phyloP scores from a whole-genome alignment of 441 rosid genomes.

The Dalechampia spathulata region DNA sequence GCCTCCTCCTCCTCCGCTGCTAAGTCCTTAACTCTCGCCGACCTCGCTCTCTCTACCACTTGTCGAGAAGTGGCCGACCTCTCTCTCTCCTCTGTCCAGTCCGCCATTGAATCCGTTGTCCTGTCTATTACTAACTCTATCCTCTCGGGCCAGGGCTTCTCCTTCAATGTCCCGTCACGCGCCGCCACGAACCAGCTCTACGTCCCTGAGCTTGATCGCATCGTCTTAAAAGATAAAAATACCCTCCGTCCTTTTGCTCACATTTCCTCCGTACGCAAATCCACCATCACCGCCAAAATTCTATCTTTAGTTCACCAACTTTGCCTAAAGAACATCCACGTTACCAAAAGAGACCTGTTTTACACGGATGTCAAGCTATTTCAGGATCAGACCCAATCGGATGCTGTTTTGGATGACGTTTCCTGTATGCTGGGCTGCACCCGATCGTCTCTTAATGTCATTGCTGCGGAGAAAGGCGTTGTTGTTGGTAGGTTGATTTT shows the following conservation, averaged over 20 bases:
- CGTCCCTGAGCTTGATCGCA: slow-evolving; percentile 98
- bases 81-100: slow-evolving; percentile 75
- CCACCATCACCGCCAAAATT: slow-evolving; percentile 79
- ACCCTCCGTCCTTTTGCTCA: slow-evolving; percentile 83
- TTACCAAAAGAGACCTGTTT: slow-evolving; percentile 95
- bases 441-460: slow-evolving; percentile 79
- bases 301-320: slow-evolving; percentile 85
- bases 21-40: slow-evolving; percentile 66
- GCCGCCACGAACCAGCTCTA: slow-evolving; percentile 89
- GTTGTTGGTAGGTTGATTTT: slow-evolving; percentile 88
- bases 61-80: slow-evolving; percentile 91
- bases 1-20: slow-evolving; percentile 43
- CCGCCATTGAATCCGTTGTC: slow-evolving; percentile 60
- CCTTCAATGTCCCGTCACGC: slow-evolving; percentile 90
- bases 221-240: slow-evolving; percentile 84
- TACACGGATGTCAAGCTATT: slow-evolving; percentile 96
- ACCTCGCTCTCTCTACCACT: slow-evolving; percentile 59
- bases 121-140: slow-evolving; percentile 69
- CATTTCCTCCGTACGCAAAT: slow-evolving; percentile 76
- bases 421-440: slow-evolving; percentile 95
- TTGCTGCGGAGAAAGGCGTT: slow-evolving; percentile 91
- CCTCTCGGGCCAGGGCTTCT: slow-evolving; percentile 78
- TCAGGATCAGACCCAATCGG: slow-evolving; percentile 93
- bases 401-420: slow-evolving; percentile 76
- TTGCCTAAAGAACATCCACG: slow-evolving; percentile 71